Conservation (phyloP, 805 yeast genomes). For the Candida vaughaniae region DNA sequence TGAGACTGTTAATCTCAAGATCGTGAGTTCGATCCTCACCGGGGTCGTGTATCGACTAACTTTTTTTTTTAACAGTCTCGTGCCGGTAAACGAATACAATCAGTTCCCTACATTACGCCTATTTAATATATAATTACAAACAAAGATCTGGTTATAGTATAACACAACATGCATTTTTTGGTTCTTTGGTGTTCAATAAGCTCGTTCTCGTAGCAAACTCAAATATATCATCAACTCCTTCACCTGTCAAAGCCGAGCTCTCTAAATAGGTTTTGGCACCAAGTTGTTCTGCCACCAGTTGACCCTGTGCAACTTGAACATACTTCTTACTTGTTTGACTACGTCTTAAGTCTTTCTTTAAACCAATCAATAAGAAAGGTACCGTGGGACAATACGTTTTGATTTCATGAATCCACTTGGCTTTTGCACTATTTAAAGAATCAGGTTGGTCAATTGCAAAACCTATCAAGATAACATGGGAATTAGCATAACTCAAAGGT, state of each 20-base stretch:
- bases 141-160: conserved; percentile 23
- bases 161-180: conserved; percentile 32
- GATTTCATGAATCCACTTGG: conserved; percentile 89
- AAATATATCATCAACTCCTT: conserved; percentile 91
- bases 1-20: conserved; percentile 29
- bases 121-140: too few relatives aligned
- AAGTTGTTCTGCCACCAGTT: conserved; percentile 67
- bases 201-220: conserved; percentile 89
- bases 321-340: conserved; percentile 38
- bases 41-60: conserved; percentile 24
- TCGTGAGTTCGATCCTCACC: conserved; percentile 29
- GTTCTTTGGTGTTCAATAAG: conserved; percentile 42
- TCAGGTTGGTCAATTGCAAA: conserved; percentile 85
- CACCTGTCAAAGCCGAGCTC: conserved; percentile 90
- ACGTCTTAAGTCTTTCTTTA: conserved; percentile 76
- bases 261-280: conserved; percentile 85
- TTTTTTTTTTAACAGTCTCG: too few relatives aligned
- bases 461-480: conserved; percentile 82
- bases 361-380: conserved; percentile 76
- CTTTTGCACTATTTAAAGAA: conserved; percentile 75
- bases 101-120: too few relatives aligned
- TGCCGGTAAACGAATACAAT: too few relatives aligned
- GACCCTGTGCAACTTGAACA: conserved; percentile 61
- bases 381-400: conserved; percentile 74
- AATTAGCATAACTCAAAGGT: conserved; percentile 84